Base-by-base conservation (phyloP, 371 early-diverging fungal species). In the Apophysomyces variabilis region DNA sequence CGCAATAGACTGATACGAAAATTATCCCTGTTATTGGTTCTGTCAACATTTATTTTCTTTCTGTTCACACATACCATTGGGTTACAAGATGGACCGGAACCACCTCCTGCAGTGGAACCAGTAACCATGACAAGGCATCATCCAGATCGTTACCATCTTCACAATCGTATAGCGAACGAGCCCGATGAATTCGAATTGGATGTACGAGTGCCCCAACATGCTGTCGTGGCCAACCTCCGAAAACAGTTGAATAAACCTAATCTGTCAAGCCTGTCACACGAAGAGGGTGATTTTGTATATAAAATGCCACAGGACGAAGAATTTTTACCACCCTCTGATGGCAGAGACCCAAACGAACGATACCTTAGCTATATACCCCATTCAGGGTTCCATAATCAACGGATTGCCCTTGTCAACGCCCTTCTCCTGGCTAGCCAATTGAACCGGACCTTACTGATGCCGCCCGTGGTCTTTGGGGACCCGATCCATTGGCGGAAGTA, bases 341-440 rank as follows among this genome's bases (percentile, higher is more conserved):
- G 67, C 38, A 66, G 35, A 7, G 66, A 63, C 41, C 50, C 16
- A 1, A 21, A 58, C 45, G 74, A 78, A 60, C 76, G 74, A 36
- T 88, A 74, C 47, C 58, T 88, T 1, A 72, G 80, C n/a, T 88
- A 79, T 68, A 57, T 84, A 38, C 87, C 87, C 12, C 89, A 88
- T 60, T 86, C 85, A 26, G 89, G 89, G 4, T 81, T 87, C 62
- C 85, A 87, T 44, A 88, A 88, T 62, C 89, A 88, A 57, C 74
- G 85, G 16, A 83, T 85, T 16, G 73, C 84, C 26, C 71, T 87
- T 38, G 78, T 82, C 57, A 88, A 87, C 62, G 85, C 87, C 1
- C 67, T 88, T 35, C 61, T 80, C 21, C 64, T 88, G 21, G 82
- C 89, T 1, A 71, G 71, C 12, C 69, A 75, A 9, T 61, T 83